Percentiles rank a stretch among this genome's conserved stretches.
Evolutionary conservation across 2,329 filamentous ascomycete species (phyloP).

Genomic region (Botryosphaeria dothidea): DNA sequence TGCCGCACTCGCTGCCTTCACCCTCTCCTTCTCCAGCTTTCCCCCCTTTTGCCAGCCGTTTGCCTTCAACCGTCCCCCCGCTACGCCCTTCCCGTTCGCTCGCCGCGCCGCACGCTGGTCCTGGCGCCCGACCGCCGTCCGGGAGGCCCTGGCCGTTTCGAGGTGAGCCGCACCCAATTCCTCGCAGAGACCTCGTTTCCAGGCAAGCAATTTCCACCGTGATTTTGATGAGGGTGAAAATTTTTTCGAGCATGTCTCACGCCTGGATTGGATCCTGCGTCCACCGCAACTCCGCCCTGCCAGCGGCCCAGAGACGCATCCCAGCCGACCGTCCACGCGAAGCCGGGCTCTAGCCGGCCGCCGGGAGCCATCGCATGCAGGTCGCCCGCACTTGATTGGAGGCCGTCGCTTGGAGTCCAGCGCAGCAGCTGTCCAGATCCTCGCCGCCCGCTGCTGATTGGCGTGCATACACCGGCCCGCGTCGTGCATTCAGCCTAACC

Average conservation of each 20-base stretch:
- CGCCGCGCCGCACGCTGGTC: not conserved
- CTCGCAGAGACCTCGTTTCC: not conserved
- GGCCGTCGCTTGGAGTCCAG: not conserved
- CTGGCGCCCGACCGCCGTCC: not conserved
- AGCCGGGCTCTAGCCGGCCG: not conserved
- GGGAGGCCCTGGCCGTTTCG: not conserved
- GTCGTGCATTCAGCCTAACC: constrained; percentile 7
- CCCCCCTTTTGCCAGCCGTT: not conserved
- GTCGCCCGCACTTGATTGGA: not conserved
- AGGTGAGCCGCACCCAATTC: constrained; percentile 15
- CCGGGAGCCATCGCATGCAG: constrained; percentile 1
- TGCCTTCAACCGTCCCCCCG: not conserved
- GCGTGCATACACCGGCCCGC: constrained; percentile 6
- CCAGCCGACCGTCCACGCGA: not conserved
- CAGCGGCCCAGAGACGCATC: not conserved
- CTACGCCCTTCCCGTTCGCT: not conserved
- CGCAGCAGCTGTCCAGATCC: constrained; percentile 4
- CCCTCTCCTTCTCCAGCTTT: not conserved
- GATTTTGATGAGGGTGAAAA: constrained; percentile 10
- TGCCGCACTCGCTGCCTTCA: not conserved
- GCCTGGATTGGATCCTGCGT: not conserved
- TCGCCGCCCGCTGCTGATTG: not conserved
- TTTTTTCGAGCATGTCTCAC: constrained; percentile 2
- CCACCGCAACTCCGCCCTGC: constrained; percentile 11
- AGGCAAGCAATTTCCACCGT: constrained; percentile 7